Conservation (phyloP, 805 yeast species). For the Myxozyma neotropica region DNA sequence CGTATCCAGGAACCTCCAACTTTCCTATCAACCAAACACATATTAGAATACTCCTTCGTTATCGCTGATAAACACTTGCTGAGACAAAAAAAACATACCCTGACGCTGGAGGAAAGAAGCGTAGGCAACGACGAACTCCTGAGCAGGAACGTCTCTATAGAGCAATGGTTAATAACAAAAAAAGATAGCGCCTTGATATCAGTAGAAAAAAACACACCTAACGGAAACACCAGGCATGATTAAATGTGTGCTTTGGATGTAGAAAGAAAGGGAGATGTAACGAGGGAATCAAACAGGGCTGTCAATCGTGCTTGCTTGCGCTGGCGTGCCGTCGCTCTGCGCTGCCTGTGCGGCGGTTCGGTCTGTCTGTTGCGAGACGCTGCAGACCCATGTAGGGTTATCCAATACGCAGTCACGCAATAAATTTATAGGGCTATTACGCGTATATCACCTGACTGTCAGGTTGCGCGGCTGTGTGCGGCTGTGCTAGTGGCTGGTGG, state of each 20-base stretch:
- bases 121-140: constrained; percentile 98
- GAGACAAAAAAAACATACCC: constrained; percentile 51
- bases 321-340: background rate
- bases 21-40: constrained; percentile 48
- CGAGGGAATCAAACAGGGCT: background rate
- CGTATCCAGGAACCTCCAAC: constrained; percentile 99
- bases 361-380: background rate
- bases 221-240: constrained; percentile 96
- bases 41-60: background rate
- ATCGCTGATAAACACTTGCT: background rate
- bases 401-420: constrained; percentile 5
- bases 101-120: constrained; percentile 99
- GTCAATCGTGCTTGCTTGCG: constrained; percentile 1
- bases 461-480: background rate
- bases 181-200: too few relatives aligned
- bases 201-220: constrained; percentile 68
- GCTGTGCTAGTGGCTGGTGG: background rate
- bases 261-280: background rate
- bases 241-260: background rate
- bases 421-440: too few relatives aligned
- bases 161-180: background rate
- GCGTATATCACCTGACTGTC: background rate
- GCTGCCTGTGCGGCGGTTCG: constrained; percentile 3
- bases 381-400: constrained; percentile 1
- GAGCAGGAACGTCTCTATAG: constrained; percentile 99